Evolutionary conservation across 257 asterid genomes (phyloP).

Genomic region (Scutellaria baicalensis): DNA sequence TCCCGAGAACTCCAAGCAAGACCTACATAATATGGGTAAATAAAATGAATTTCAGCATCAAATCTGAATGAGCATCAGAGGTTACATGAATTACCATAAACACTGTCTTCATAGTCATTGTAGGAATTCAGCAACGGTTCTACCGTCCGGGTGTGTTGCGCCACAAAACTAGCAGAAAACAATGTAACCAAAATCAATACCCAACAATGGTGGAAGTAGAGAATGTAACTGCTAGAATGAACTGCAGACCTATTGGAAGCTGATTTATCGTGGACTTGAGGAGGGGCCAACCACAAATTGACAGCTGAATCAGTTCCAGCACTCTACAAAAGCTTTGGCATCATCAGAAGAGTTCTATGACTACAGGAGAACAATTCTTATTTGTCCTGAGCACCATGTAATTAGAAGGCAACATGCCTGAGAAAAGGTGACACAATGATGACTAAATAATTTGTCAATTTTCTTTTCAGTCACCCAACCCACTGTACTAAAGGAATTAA

Average conservation of each 20-base stretch:
- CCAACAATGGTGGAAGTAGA: background rate
- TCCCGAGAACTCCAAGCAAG: constrained; percentile 95
- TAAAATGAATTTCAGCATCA: constrained; percentile 15
- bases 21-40: constrained; percentile 40
- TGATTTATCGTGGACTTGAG: constrained; percentile 34
- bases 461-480: constrained; percentile 4
- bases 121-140: constrained; percentile 67
- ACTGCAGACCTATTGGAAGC: constrained; percentile 46
- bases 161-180: constrained; percentile 36
- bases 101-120: constrained; percentile 91
- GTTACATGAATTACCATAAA: constrained; percentile 58
- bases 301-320: constrained; percentile 98
- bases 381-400: constrained; percentile 8
- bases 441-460: background rate
- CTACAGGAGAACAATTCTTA: constrained; percentile 11
- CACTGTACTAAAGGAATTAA: background rate
- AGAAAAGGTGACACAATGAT: background rate
- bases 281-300: constrained; percentile 71
- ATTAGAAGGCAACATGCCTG: constrained; percentile 3
- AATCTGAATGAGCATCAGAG: background rate
- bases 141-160: constrained; percentile 27
- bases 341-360: constrained; percentile 23
- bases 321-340: constrained; percentile 56
- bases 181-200: constrained; percentile 10
- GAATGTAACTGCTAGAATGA: background rate